Base-by-base conservation (phyloP, 306 rosid genomes). In the Ochetophila trinervis region DNA sequence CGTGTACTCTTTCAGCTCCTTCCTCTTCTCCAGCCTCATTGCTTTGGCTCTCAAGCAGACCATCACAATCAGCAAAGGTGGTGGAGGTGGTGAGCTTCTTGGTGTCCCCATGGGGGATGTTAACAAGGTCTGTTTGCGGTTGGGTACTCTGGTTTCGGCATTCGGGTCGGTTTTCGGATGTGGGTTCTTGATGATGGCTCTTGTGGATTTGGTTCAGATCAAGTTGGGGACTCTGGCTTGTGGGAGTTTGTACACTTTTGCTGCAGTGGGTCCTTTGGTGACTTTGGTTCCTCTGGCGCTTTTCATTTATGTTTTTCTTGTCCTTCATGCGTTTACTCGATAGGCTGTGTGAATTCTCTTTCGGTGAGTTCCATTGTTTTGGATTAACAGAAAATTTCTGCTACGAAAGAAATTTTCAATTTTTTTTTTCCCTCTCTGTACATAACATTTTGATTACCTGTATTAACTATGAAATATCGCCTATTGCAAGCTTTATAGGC, bases 1-100 rank as follows among this genome's bases (percentile, higher is more conserved):
- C 65, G 91, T 89, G 3, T 88, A 83, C 85, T 89, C 96, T 62
- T 92, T 92, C 85, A 87, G 95, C 83, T 87, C 80, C 53, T 92
- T 92, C 78, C 89, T 92, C n/a, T 92, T 92, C 87, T 92, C 96
- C 18, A 89, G 93, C 79, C 98, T 89, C 53, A 67, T 92, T 13
- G 93, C 98, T 30, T 60, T 81, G 67, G 88, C 96, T 19, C 81
- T 92, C 30, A 92, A 89, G 64, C 95, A 92, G 58, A 82, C 82
- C 50, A 85, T 92, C 71, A 84, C 66, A 55, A 66, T 74, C 5
- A 72, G 75, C 70, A 60, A 19, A 5, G 70, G 21, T 2, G 60
- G 27, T 5, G 58, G 24, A 0, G 62, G n/a, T 21, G 47, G 49
- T 10, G 21, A 58, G 35, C 50, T 68, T n/a, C 77, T 59, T 14